Percentiles rank a stretch among this genome's conserved stretches.
These are phyloP conservation scores for Metschnikowia proteae DNA, from an alignment of 805 yeast species.

Conservation along the genomic window DNA sequence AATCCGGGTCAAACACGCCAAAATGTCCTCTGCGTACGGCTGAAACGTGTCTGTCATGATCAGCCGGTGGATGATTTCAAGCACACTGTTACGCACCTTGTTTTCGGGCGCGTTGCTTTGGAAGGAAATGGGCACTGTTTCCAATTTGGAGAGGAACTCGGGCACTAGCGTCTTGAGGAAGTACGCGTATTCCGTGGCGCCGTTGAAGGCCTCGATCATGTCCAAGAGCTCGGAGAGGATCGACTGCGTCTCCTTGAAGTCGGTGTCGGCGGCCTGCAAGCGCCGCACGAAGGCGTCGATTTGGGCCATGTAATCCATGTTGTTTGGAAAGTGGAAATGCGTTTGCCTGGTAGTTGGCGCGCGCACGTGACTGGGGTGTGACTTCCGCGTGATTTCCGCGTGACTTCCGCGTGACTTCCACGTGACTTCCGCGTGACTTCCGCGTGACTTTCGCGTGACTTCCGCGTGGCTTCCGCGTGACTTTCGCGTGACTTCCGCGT, in stretches of 20 bases:
- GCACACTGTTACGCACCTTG: conserved; percentile 68
- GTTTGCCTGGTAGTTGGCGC: not conserved
- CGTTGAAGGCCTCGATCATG: conserved; percentile 77
- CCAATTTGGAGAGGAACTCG: conserved; percentile 57
- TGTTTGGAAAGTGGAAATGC: conserved; percentile 8
- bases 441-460: not conserved
- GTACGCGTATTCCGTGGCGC: conserved; percentile 75
- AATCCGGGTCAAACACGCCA: conserved; percentile 55
- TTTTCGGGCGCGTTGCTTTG: conserved; percentile 64
- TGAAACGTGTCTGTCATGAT: conserved; percentile 80
- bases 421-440: not conserved
- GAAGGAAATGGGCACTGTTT: conserved; percentile 71
- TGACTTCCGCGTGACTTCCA: not conserved
- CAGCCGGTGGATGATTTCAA: conserved; percentile 77
- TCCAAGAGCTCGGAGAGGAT: conserved; percentile 81
- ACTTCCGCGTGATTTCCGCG: not conserved
- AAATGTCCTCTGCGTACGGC: conserved; percentile 58
- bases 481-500: not conserved
- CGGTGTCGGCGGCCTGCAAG: conserved; percentile 52
- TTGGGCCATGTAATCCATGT: conserved; percentile 49
- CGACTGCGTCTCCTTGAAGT: conserved; percentile 59
- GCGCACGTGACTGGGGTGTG: conserved; percentile 7
- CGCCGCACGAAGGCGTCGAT: conserved; percentile 66
- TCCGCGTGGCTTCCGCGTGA: not conserved
- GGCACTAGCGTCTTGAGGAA: conserved; percentile 72